Evolutionary conservation across 2,329 filamentous ascomycete genomes (phyloP).

Genomic region (Aspergillus aculeatus): DNA sequence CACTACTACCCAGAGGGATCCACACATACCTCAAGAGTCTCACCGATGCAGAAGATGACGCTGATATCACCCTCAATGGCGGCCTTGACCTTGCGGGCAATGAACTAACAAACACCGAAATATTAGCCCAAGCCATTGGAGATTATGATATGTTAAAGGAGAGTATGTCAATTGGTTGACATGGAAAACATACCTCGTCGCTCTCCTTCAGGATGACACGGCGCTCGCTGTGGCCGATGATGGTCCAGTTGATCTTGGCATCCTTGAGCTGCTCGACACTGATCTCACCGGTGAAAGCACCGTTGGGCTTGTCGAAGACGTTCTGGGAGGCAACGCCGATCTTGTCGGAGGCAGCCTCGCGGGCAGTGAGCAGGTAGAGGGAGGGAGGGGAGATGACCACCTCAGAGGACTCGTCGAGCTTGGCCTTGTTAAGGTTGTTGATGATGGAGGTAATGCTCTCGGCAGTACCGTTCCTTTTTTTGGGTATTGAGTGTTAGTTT

Average conservation of each 20-base stretch:
- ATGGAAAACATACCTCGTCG: slow-evolving; percentile 56
- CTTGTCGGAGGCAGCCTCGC: slow-evolving; percentile 70
- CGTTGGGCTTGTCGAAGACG: slow-evolving; percentile 94
- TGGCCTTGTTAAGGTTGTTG: slow-evolving; percentile 79
- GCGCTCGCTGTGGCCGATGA: slow-evolving; percentile 94
- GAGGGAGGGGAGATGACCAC: slow-evolving; percentile 89
- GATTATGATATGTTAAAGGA: not conserved
- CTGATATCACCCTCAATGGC: slow-evolving; percentile 81
- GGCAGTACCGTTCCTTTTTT: slow-evolving; percentile 77
- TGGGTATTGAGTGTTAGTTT: slow-evolving; percentile 20
- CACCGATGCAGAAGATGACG: slow-evolving; percentile 97
- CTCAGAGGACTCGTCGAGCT: slow-evolving; percentile 66
- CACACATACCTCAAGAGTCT: slow-evolving; percentile 69
- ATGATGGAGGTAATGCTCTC: slow-evolving; percentile 90
- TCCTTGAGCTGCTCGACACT: slow-evolving; percentile 89
- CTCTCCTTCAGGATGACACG: slow-evolving; percentile 84
- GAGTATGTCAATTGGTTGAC: not conserved
- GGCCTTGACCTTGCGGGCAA: slow-evolving; percentile 92
- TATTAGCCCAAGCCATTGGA: not conserved
- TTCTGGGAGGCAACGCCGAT: slow-evolving; percentile 93
- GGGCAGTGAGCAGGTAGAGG: slow-evolving; percentile 85
- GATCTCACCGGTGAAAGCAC: slow-evolving; percentile 96
- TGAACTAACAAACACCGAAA: slow-evolving; percentile 50
- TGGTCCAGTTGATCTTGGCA: slow-evolving; percentile 80
- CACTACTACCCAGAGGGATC: slow-evolving; percentile 14